phyloP scores from a whole-genome alignment of 2,329 filamentous ascomycete genomes.

The Grosmannia penicillata region DNA sequence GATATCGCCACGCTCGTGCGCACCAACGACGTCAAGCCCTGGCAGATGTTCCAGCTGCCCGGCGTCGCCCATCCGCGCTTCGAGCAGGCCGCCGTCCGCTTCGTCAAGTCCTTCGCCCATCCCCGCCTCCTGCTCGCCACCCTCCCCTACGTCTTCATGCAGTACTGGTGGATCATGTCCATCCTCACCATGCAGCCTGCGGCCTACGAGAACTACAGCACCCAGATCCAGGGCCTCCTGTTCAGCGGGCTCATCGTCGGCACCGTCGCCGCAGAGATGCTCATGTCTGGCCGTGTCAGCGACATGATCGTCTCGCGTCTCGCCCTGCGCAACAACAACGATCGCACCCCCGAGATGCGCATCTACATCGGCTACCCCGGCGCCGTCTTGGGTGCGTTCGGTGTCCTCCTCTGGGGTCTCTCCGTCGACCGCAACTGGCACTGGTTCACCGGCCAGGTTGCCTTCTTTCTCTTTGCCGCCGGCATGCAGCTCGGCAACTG shows the following conservation, averaged over 20 bases:
- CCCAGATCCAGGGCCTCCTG: conserved; percentile 35
- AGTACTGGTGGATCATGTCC: conserved; percentile 37
- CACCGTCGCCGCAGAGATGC: conserved; percentile 32
- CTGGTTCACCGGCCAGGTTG: conserved; percentile 41
- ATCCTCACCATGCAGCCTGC: conserved; percentile 37
- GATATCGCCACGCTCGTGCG: background rate
- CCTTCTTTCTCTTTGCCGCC: conserved; percentile 37
- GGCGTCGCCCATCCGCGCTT: background rate
- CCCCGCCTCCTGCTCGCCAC: conserved; percentile 33
- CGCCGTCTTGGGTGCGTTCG: conserved; percentile 28
- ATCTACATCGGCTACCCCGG: conserved; percentile 41
- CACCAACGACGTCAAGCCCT: background rate
- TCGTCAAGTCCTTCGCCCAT: conserved; percentile 17
- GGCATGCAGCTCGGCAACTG: conserved; percentile 43
- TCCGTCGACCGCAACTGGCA: conserved; percentile 36
- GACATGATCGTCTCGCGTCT: conserved; percentile 33
- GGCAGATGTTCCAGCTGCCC: conserved; percentile 24
- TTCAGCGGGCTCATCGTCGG: conserved; percentile 39
- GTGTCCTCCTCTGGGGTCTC: conserved; percentile 38
- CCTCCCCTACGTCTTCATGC: conserved; percentile 36
- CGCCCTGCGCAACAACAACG: conserved; percentile 21
- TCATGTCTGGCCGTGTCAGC: conserved; percentile 36
- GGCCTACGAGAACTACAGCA: conserved; percentile 31
- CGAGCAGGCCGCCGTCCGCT: background rate
- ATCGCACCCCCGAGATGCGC: conserved; percentile 35